Evolutionary conservation across 1,284 basidiomycete genomes (phyloP), one percentile per base, ranked within the genome.

Genomic region (Austropuccinia psidii): DNA sequence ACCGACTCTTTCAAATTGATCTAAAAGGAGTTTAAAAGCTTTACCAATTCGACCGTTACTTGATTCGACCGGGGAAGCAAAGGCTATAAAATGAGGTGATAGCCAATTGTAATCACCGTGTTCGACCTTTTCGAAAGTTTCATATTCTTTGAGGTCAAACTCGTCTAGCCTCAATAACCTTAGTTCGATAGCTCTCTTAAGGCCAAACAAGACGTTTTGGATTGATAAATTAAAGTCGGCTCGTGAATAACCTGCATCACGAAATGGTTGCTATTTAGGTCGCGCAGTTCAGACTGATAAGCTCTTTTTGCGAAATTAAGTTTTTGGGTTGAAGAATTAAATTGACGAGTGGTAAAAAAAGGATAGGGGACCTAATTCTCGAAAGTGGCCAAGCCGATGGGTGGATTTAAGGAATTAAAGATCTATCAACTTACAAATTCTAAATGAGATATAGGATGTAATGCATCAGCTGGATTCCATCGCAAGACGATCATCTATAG

Each of bases 101-200:
- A 97, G 85, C 90, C 91, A 92, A 80, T 99, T 99, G 88, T 95
- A 94, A 81, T 99, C 96, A 5, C 96, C 96, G 79, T 96, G 93
- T 50, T 83, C 83, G 68, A 94, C 91, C 80, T 91, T 93, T 81
- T 96, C 95, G 79, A 93, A 97, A 80, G 86, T 89, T 80, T 95
- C 92, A 79, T 95, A 95, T 76, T 93, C 91, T 76, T 91, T 89
- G 24, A 83, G 75, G 74, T 85, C 83, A 76, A 98, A 98, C 75
- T 91, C 88, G 77, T 90, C 90, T 84, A 98, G 88, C 79, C 96
- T 90, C 79, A 94, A 88, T 1, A 99, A 85, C 0, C 89, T 88
- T 76, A 90, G 87, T 79, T 91, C 87, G 83, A 94, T 89, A 0
- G 94, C 96, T 78, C 70, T 79, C 72, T 57, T 45, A n/a, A 62